phyloP scores from a whole-genome alignment of 2,329 filamentous ascomycete genomes.

The Myriosclerotinia curreyana region DNA sequence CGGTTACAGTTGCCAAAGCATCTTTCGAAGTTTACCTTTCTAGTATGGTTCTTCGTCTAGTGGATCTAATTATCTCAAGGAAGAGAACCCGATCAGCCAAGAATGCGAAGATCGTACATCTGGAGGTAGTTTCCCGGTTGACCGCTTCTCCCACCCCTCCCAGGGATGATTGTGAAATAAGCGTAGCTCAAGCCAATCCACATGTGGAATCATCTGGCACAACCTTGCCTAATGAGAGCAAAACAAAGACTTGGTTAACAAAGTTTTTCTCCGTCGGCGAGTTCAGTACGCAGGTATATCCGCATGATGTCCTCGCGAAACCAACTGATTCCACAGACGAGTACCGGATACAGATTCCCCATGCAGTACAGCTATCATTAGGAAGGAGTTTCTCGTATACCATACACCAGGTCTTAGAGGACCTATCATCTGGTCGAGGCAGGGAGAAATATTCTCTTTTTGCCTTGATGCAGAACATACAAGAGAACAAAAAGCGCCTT shows the following conservation, averaged over 20 bases:
- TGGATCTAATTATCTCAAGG: not conserved
- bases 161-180: not conserved
- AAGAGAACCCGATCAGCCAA: not conserved
- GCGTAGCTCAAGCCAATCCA: not conserved
- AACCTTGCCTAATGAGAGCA: not conserved
- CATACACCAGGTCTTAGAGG: not conserved
- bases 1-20: not conserved
- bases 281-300: not conserved
- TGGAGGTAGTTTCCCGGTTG: not conserved
- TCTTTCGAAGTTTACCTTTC: not conserved
- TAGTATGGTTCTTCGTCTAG: not conserved
- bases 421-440: not conserved
- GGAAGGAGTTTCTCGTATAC: not conserved
- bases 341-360: not conserved
- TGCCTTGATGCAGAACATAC: not conserved
- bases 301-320: not conserved
- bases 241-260: rapidly evolving
- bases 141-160: not conserved
- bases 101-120: not conserved
- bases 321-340: not conserved
- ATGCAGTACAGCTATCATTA: not conserved
- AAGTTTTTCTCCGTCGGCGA: too few relatives aligned
- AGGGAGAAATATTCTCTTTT: not conserved
- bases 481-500: not conserved
- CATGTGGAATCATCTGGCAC: not conserved